Percentiles rank a stretch among this genome's conserved stretches.
Conservation (phyloP, 768 basidiomycete genomes). For the Trametopsis cervina region DNA sequence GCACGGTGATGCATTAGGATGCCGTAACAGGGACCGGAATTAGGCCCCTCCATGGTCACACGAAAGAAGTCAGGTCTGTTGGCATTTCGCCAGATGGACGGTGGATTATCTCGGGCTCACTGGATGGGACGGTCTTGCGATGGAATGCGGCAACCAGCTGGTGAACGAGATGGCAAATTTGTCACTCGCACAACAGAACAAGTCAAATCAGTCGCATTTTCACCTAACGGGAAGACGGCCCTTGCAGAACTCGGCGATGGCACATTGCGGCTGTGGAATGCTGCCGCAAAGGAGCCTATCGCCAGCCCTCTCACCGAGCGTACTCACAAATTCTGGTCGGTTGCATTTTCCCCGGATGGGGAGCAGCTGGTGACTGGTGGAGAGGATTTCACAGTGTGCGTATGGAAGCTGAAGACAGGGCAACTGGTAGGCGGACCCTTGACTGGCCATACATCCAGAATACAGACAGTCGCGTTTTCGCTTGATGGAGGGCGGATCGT, state of each 20-base stretch:
- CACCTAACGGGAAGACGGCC: constrained; percentile 21
- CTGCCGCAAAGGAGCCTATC: not conserved
- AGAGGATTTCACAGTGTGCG: constrained; percentile 15
- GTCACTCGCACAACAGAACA: too few relatives aligned
- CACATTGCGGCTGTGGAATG: too few relatives aligned
- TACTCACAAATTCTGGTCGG: not conserved
- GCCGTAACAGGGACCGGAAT: constrained; percentile 2
- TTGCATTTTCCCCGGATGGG: not conserved
- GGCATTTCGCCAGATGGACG: not conserved
- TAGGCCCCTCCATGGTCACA: constrained; percentile 16
- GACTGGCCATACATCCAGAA: constrained; percentile 6
- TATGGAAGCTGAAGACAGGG: constrained; percentile 17
- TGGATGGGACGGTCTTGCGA: constrained; percentile 18
- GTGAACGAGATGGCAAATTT: constrained; percentile 3
- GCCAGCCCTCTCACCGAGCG: not conserved
- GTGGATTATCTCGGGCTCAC: not conserved
- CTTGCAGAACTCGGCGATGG: not conserved
- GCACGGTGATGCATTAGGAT: constrained; percentile 20
- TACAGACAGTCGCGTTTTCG: constrained; percentile 17
- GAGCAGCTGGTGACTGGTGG: constrained; percentile 16
- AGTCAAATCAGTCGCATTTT: constrained; percentile 15
- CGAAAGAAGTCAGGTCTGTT: not conserved
- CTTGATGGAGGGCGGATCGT: too few relatives aligned
- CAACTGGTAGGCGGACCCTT: constrained; percentile 13
- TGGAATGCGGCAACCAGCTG: constrained; percentile 20